Conservation (phyloP, 305 asterid species). For the Vinca major region DNA sequence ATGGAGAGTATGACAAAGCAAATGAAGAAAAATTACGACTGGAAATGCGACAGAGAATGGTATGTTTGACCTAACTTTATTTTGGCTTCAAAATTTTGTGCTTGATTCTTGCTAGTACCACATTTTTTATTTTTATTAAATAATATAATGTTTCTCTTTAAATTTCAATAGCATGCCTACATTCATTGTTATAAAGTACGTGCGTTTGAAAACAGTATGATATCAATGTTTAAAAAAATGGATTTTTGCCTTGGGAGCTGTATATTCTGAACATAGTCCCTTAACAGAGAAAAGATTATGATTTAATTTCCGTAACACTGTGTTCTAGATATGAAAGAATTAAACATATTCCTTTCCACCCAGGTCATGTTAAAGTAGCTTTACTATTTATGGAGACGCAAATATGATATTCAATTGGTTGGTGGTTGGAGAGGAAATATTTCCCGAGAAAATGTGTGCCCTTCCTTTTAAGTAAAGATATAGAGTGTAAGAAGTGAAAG, state of each 20-base stretch:
- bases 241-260: neutral
- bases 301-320: too few relatives aligned
- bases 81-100: neutral
- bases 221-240: neutral
- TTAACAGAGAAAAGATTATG: neutral
- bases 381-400: neutral
- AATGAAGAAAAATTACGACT: slow-evolving; percentile 79
- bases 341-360: neutral
- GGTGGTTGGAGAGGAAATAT: too few relatives aligned
- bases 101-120: neutral
- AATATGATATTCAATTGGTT: neutral
- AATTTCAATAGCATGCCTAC: neutral
- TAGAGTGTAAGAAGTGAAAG: neutral
- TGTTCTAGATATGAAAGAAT: too few relatives aligned
- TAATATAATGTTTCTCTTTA: neutral
- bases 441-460: too few relatives aligned
- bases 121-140: neutral
- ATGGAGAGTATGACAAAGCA: slow-evolving; percentile 88
- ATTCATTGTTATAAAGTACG: neutral
- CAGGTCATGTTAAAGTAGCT: neutral
- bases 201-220: neutral
- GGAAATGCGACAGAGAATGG: slow-evolving; percentile 88
- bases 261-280: neutral
- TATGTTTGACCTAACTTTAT: slow-evolving; percentile 13
- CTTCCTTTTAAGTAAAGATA: too few relatives aligned